Evolutionary conservation across 306 rosid genomes (phyloP).

Genomic region (Glycyrrhiza uralensis): DNA sequence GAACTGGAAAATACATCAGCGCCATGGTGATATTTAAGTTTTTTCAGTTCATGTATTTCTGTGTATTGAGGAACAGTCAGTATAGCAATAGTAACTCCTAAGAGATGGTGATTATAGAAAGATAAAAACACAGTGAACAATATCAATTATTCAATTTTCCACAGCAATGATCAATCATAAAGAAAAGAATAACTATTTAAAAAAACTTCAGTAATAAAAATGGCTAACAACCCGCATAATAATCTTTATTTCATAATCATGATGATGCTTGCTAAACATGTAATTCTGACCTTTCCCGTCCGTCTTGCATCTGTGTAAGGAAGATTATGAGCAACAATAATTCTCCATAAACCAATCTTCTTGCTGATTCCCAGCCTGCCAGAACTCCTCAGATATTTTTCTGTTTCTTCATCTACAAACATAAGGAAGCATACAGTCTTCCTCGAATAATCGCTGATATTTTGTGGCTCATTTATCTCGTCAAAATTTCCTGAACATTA

Average conservation of each 20-base stretch:
- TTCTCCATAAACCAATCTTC: conserved; percentile 83
- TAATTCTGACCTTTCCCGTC: conserved; percentile 71
- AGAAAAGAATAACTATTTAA: conserved; percentile 1
- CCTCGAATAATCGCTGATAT: conserved; percentile 66
- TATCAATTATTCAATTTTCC: not conserved
- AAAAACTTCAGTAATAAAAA: not conserved
- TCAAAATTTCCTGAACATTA: conserved; percentile 76
- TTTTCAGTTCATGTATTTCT: conserved; percentile 4
- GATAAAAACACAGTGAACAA: not conserved
- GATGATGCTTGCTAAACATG: conserved; percentile 1
- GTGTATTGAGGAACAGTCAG: not conserved
- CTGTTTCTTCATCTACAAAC: conserved; percentile 84
- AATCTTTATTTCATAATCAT: conserved; percentile 17
- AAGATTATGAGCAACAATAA: conserved; percentile 64
- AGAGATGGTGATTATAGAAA: not conserved
- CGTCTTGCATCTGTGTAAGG: conserved; percentile 85
- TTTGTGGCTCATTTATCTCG: conserved; percentile 69
- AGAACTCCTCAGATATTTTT: conserved; percentile 48
- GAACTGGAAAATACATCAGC: conserved; percentile 18
- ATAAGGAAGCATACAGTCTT: conserved; percentile 78
- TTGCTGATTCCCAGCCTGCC: conserved; percentile 51
- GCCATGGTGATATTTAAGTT: not conserved
- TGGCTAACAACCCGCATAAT: conserved; percentile 1
- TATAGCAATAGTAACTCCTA: not conserved
- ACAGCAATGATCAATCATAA: not conserved